Evolutionary conservation across 2,329 filamentous ascomycete genomes (phyloP), one percentile per base, ranked within the genome.

Genomic region (Pezicula radicicola): DNA sequence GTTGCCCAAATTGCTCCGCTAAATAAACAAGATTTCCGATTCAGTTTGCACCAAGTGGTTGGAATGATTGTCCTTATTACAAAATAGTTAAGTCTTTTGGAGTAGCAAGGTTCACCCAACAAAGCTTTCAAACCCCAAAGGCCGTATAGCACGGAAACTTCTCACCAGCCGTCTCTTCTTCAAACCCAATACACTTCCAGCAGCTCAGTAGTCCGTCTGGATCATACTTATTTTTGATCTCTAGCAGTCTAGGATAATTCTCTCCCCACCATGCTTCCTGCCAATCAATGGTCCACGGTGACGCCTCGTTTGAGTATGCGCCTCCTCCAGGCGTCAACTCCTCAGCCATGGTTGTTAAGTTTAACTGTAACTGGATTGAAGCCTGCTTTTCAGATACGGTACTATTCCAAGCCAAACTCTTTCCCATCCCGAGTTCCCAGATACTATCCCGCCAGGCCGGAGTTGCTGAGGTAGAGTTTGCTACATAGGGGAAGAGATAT

Each of bases 211-310:
- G 12, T 18, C 44, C 27, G 2, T 45, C 39, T 4, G 56, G 56
- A 54, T 60, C 58, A 47, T 59, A 59, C 33, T 54, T 56, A 28
- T 41, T 53, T 46, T 61, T 60, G 16, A 61, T 61, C 27, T 45
- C 51, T 18, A 55, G 25, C 44, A 61, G 35, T 2, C 27, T 49
- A 6, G 41, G 36, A 45, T 60, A 59, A 40, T 59, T 61, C 12
- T 55, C 41, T 8, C 53, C 51, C 48, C 55, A 57, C 50, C 49
- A 60, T 41, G 45, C 25, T 28, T 54, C 50, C 27, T 52, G 37
- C 55, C 57, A 61, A 50, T 57, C 50, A 9, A 13, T 15, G 5
- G 52, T 57, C 49, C 50, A 57, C n/a, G 52, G 51, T 30, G 40
- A 37, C 4, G 48, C 57, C 43, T 60, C 57, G 18, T 61, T 61